Conservation (phyloP, 2,329 filamentous ascomycete species). For the Huntiella moniliformis region DNA sequence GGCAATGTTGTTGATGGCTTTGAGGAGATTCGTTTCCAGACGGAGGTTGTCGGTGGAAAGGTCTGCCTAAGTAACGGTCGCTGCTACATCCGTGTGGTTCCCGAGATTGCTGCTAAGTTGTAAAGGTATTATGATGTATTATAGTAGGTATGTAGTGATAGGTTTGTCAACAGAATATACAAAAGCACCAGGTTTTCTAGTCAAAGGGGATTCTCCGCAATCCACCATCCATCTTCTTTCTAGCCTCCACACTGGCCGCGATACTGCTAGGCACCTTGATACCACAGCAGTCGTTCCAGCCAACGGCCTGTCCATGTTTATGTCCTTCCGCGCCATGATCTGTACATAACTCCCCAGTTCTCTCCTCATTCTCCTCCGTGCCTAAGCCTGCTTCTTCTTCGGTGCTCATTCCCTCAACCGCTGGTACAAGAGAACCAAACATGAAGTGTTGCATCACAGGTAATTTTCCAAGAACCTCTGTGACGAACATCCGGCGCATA, state of each 20-base stretch:
- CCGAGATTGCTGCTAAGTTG: constrained; percentile 23
- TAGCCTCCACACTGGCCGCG: constrained; percentile 75
- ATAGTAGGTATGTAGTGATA: not conserved
- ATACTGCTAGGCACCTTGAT: constrained; percentile 93
- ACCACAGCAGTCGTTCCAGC: constrained; percentile 93
- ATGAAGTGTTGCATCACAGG: constrained; percentile 98
- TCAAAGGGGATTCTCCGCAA: constrained; percentile 68
- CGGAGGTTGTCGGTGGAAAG: constrained; percentile 62
- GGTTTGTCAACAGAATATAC: not conserved
- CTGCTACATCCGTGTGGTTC: constrained; percentile 50
- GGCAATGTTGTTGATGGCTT: constrained; percentile 43
- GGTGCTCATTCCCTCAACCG: constrained; percentile 61
- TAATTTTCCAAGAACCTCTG: constrained; percentile 78
- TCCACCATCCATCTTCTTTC: constrained; percentile 46
- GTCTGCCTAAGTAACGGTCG: constrained; percentile 74
- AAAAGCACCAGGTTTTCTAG: constrained; percentile 22
- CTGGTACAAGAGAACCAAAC: constrained; percentile 71
- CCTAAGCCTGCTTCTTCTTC: constrained; percentile 32
- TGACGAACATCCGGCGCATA: constrained; percentile 93
- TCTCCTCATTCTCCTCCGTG: constrained; percentile 31
- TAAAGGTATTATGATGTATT: constrained; percentile 19
- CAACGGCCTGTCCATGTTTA: constrained; percentile 44
- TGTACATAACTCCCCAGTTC: constrained; percentile 36
- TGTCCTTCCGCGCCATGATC: constrained; percentile 33
- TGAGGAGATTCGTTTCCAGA: constrained; percentile 70